A percentile compares a stretch with the other conserved stretches of the same genome.
These are phyloP conservation scores for Annulohypoxylon maeteangense DNA, from an alignment of 495 filamentous ascomycete genomes.

Conservation along the genomic window DNA sequence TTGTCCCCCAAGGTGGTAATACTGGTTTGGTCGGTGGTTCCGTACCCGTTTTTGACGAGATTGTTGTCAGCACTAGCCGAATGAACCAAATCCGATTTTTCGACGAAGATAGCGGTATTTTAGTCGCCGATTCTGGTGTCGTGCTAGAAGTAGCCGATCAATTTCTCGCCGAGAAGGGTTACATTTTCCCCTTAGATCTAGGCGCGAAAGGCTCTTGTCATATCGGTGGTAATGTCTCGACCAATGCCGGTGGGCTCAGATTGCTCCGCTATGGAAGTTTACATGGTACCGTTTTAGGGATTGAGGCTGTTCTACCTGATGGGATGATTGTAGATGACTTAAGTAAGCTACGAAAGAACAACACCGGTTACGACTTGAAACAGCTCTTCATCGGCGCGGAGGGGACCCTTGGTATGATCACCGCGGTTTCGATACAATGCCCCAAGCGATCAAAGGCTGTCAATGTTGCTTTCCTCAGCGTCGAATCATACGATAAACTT, in stretches of 20 bases:
- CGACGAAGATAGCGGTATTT: slow-evolving; percentile 88
- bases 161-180: slow-evolving; percentile 77
- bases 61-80: slow-evolving; percentile 86
- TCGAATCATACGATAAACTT: slow-evolving; percentile 86
- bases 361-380: slow-evolving; percentile 96
- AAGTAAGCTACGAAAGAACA: slow-evolving; percentile 91
- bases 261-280: slow-evolving; percentile 92
- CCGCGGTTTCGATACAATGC: slow-evolving; percentile 86
- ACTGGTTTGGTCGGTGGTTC: slow-evolving; percentile 94
- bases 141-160: slow-evolving; percentile 90
- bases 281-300: slow-evolving; percentile 89
- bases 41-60: slow-evolving; percentile 97
- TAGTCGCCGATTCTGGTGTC: slow-evolving; percentile 90
- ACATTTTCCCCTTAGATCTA: slow-evolving; percentile 94
- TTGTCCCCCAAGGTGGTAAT: slow-evolving; percentile 98
- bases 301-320: slow-evolving; percentile 92
- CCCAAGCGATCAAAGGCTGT: slow-evolving; percentile 84
- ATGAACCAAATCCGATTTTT: slow-evolving; percentile 94
- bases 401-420: slow-evolving; percentile 94
- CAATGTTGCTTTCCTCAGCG: slow-evolving; percentile 90
- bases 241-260: slow-evolving; percentile 92
- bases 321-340: slow-evolving; percentile 92
- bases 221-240: slow-evolving; percentile 97
- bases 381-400: slow-evolving; percentile 96
- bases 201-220: slow-evolving; percentile 98